Evolutionary conservation across 2,329 filamentous ascomycete species (phyloP), one percentile per base, ranked within the genome.

Genomic region (Claviceps sp.): DNA sequence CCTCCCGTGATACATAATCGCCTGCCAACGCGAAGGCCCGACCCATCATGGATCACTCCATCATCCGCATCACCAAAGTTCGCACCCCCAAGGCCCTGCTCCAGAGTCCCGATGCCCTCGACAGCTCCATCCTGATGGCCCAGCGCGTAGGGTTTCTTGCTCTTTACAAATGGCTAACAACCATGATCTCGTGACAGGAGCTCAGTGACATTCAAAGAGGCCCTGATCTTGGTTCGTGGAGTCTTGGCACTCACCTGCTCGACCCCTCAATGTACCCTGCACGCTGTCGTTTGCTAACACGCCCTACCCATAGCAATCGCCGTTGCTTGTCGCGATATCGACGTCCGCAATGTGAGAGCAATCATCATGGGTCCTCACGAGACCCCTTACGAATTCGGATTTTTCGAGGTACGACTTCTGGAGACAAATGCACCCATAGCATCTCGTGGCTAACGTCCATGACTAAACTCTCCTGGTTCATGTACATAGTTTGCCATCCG

Each of bases 361-460:
- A 69, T 97, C 57, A 91, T 97, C 61, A 81, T 97, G 58, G 93
- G 93, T 0, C 91, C 93, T 24, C 89, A 91, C 57, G 90, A 93
- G 60, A 95, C 90, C 0, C 90, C 91, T 0, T 98, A 98, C 67
- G 90, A 96, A 67, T 96, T 94, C 63, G 93, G 93, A 3, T 96
- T 96, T 70, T 97, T 95, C 64, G 89, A 97, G 77, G 89, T 93
- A 66, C 54, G 74, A 64, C 51, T 59, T 14, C 16, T 41, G n/a
- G 2, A 13, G 37, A 43, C 22, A 47, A 14, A 11, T 13, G 9
- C 43, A 37, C 22, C 18, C 47, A 45, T n/a, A 18, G 14, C 37
- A 16, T n/a, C n/a, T 41, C 14, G 6, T 8, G 26, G 16, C 22
- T 30, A 6, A 20, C 20, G 4, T 30, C 38, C 11, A 34, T 20